Evolutionary conservation across 2,329 filamentous ascomycete species (phyloP), one percentile per base, ranked within the genome.

Genomic region (Aspergillus novoparasiticus): DNA sequence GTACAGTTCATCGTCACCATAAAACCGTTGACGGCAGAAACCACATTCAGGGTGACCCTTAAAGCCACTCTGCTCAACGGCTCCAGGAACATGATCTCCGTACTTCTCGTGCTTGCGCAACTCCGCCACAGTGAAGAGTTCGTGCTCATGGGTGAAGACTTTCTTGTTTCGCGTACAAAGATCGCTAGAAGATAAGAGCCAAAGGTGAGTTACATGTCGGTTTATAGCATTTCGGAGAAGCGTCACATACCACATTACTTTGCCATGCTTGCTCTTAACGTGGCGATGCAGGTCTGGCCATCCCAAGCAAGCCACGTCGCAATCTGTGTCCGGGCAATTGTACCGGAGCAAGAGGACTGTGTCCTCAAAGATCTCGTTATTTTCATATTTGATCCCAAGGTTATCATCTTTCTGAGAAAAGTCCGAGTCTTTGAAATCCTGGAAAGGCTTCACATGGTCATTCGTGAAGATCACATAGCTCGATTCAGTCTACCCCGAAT

Each of bases 81-180:
- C 90, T 39, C 95, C 94, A 4, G 94, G 94, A 67, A 90, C 90
- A 75, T 98, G 92, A 73, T 99, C 95, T 62, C 95, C 95, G 66
- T 90, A 88, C 66, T 88, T 91, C 85, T 98, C 96, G 77, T 99
- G 95, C 72, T 88, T 91, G 69, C 91, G 89, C 57, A 98, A 83
- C 69, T 94, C 92, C 66, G 89, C 86, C 65, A 88, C 86, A 0
- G 91, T 90, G 76, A 97, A 98, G 1, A 99, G 85, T 66, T 96
- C 92, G 75, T 99, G 95, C 79, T 99, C 95, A 79, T 99, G 95
- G 1, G 95, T 97, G 72, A 99, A 99, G 39, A 97, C 93, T 75
- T 97, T 97, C 80, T 99, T 99, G 82, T 97, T 94, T 64, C 93
- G 85, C 8, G 94, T 91, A 79, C 94, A 97, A 12, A 97, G 84